Percentiles rank a stretch among this genome's conserved stretches.
Evolutionary conservation across 805 yeast genomes (phyloP).

Genomic region (Candida sphagnicola): DNA sequence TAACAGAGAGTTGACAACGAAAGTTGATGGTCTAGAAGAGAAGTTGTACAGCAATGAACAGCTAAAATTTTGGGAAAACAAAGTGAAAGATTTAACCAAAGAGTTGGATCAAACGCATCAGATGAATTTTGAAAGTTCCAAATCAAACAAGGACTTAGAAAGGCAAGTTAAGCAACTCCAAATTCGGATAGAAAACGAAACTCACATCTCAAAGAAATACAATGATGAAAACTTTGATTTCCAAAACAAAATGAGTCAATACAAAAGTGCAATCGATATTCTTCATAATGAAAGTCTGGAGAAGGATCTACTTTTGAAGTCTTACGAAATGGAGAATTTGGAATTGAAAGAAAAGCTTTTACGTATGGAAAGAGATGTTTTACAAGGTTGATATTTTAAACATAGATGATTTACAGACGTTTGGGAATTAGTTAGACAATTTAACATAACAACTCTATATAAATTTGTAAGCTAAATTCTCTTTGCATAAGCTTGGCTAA

Average conservation of each 20-base stretch:
- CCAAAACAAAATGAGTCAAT: slow-evolving; percentile 46
- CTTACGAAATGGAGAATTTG: slow-evolving; percentile 53
- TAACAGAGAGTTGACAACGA: slow-evolving; percentile 46
- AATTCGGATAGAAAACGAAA: slow-evolving; percentile 48
- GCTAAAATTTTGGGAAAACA: slow-evolving; percentile 57
- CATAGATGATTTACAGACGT: no score
- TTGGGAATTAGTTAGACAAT: no score
- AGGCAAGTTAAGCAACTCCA: slow-evolving; percentile 53
- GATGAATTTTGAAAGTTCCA: slow-evolving; percentile 49
- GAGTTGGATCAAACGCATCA: slow-evolving; percentile 46
- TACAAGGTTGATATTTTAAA: no score
- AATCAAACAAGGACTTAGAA: slow-evolving; percentile 46
- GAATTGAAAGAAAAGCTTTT: slow-evolving; percentile 51
- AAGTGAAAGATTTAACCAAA: slow-evolving; percentile 50
- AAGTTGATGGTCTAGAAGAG: slow-evolving; percentile 44
- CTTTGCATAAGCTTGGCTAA: background rate
- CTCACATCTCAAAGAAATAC: slow-evolving; percentile 46
- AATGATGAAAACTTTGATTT: slow-evolving; percentile 57
- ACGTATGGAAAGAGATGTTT: slow-evolving; percentile 52
- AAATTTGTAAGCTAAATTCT: no score
- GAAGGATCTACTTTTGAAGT: slow-evolving; percentile 40
- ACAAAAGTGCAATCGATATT: slow-evolving; percentile 35
- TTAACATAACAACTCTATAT: no score
- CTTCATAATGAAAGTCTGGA: slow-evolving; percentile 36
- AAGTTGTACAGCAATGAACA: slow-evolving; percentile 49